Conservation (phyloP, 2,329 filamentous ascomycete genomes). For the Aspergillus intermedius region DNA sequence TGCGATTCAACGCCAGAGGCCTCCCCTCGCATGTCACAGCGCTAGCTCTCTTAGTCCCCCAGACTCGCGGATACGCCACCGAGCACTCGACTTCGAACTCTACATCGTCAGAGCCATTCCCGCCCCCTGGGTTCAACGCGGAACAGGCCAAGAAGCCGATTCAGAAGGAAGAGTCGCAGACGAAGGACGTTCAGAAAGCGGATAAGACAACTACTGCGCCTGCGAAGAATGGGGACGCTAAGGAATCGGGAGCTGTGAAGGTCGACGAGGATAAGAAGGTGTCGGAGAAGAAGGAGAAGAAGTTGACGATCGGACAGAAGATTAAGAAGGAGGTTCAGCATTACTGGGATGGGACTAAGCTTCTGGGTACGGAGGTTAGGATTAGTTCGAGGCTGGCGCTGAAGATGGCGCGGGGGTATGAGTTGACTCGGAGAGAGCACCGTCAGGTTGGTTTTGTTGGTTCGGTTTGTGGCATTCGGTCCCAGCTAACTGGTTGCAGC, state of each 20-base stretch:
- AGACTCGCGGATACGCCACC: constrained; percentile 47
- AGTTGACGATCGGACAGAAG: constrained; percentile 82
- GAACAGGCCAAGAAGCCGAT: constrained; percentile 82
- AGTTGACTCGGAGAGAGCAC: constrained; percentile 87
- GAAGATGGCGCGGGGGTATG: constrained; percentile 98
- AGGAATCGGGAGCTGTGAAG: constrained; percentile 49
- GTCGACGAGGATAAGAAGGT: constrained; percentile 49
- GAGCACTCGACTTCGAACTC: constrained; percentile 49
- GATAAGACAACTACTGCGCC: constrained; percentile 32
- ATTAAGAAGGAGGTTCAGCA: constrained; percentile 90
- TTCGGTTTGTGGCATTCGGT: neutral
- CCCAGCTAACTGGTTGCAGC: constrained; percentile 32
- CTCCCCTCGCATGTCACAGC: constrained; percentile 50
- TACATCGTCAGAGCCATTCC: constrained; percentile 48
- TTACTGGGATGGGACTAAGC: constrained; percentile 98
- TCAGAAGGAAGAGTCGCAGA: constrained; percentile 46
- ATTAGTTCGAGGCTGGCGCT: constrained; percentile 87
- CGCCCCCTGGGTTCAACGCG: constrained; percentile 86
- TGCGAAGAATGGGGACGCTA: constrained; percentile 33
- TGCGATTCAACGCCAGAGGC: constrained; percentile 26
- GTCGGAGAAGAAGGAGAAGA: constrained; percentile 64
- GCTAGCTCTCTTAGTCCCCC: constrained; percentile 52
- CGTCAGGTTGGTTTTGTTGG: constrained; percentile 55
- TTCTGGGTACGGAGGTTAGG: constrained; percentile 82
- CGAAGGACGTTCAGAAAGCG: constrained; percentile 28